Conservation (phyloP, 495 filamentous ascomycete species). For the Geoglossum glabrum region DNA sequence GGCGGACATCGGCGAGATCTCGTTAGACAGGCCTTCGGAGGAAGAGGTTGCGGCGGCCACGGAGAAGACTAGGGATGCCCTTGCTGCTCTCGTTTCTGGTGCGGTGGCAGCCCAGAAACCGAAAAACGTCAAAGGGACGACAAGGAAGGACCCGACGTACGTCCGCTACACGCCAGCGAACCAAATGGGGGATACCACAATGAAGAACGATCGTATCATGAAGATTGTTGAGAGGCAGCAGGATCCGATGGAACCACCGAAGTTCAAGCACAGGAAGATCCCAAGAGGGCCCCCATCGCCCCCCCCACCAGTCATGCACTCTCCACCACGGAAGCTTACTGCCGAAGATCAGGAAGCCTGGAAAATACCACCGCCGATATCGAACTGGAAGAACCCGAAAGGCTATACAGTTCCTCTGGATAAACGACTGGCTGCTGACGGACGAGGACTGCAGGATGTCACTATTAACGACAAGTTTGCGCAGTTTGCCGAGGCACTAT, state of each 20-base stretch:
- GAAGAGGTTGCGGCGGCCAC: constrained; percentile 66
- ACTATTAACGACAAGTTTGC: constrained; percentile 99
- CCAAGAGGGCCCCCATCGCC: constrained; percentile 83
- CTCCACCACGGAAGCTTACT: constrained; percentile 82
- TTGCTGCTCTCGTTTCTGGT: constrained; percentile 62
- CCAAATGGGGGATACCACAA: constrained; percentile 82
- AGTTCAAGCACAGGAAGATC: constrained; percentile 98
- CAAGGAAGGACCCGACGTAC: constrained; percentile 71
- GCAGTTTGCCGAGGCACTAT: constrained; percentile 82
- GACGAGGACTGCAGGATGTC: constrained; percentile 79
- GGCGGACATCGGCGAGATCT: constrained; percentile 83
- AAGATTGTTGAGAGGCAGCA: constrained; percentile 91
- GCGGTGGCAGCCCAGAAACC: constrained; percentile 85
- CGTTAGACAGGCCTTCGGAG: constrained; percentile 67
- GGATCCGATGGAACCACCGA: constrained; percentile 96
- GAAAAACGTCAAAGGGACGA: constrained; percentile 68
- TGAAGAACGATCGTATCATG: constrained; percentile 89
- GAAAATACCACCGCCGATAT: constrained; percentile 86
- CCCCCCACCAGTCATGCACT: constrained; percentile 88
- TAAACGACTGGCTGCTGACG: constrained; percentile 92
- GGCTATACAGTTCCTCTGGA: constrained; percentile 94
- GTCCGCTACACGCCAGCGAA: constrained; percentile 90
- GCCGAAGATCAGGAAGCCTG: constrained; percentile 95
- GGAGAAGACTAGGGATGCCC: constrained; percentile 70
- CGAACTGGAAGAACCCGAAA: constrained; percentile 98